Evolutionary conservation across 1,284 basidiomycete genomes (phyloP).

Genomic region (Exobasidium cylindrosporum): DNA sequence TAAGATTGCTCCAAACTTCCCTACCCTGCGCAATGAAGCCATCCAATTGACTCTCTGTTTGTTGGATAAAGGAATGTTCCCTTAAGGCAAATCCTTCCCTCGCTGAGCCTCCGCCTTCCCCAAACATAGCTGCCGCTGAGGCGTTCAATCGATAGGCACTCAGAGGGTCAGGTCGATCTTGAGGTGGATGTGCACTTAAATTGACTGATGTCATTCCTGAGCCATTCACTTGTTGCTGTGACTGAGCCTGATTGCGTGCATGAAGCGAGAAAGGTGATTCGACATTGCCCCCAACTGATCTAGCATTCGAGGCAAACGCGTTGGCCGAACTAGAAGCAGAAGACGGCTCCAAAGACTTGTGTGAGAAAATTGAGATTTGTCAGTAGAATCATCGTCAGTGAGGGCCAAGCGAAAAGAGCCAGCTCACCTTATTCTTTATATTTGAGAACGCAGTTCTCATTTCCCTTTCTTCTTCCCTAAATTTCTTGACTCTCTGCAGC

Average conservation of each 20-base stretch:
- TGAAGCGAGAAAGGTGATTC: constrained; percentile 44
- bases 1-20: constrained; percentile 50
- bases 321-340: background rate
- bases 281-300: constrained; percentile 14
- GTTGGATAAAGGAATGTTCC: constrained; percentile 52
- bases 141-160: constrained; percentile 47
- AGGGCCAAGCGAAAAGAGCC: background rate
- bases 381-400: too few species aligned
- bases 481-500: constrained; percentile 40
- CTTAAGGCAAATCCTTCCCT: constrained; percentile 49
- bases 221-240: background rate
- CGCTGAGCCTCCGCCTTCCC: constrained; percentile 21
- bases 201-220: background rate
- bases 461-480: constrained; percentile 45
- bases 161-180: constrained; percentile 27
- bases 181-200: constrained; percentile 4
- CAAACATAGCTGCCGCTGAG: constrained; percentile 47
- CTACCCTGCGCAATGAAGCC: constrained; percentile 52
- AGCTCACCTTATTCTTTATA: constrained; percentile 24
- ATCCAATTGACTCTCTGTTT: constrained; percentile 51
- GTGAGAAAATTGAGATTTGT: too few species aligned
- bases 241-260: constrained; percentile 23
- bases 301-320: background rate
- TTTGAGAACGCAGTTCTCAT: constrained; percentile 30
- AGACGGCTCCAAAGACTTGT: background rate